Evolutionary conservation across 257 asterid species (phyloP), one percentile per base, ranked within the genome.

Genomic region (Penstemon eatonii): DNA sequence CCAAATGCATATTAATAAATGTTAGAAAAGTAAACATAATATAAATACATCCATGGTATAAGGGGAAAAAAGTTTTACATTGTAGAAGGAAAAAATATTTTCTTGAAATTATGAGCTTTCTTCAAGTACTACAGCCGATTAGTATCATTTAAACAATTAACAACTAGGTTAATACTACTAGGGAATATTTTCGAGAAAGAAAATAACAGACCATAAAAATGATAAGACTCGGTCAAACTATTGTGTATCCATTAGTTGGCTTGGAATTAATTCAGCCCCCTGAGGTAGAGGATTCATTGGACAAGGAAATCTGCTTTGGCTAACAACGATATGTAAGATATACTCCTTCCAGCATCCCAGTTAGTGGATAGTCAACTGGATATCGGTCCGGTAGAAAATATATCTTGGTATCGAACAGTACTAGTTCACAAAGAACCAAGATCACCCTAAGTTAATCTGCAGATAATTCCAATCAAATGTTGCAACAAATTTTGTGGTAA

Each of bases 271-370:
- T 15, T 15, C 15, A 12, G 56, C 45, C 33, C 42, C 59, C 61
- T 36, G 70, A 65, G 49, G 55, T 8, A 47, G 80, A 63, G 59
- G 69, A 75, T 49, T 69, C 52, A 57, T 18, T 62, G 67, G 52
- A 56, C 36, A 40, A 42, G 51, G 51, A 46, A 8, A 46, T 46
- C 51, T 8, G 51, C 51, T 38, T 44, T 45, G n/a, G 72, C 54
- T 42, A 62, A 66, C 56, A 63, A 62, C 63, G 46, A 65, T 46
- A 42, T 66, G 52, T 56, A 66, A 51, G 56, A 70, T 25, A 60
- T 52, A 51, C 57, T 39, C 50, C 51, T 45, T 65, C 67, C 71
- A 66, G 59, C 66, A 44, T 61, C 71, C 64, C 42, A 44, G 12
- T 65, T 19, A 66, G 65, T 19, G 46, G 76, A 12, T 36, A 66